Conservation (phyloP, 164 flowering plant genomes). For the Houttuynia cordata region DNA sequence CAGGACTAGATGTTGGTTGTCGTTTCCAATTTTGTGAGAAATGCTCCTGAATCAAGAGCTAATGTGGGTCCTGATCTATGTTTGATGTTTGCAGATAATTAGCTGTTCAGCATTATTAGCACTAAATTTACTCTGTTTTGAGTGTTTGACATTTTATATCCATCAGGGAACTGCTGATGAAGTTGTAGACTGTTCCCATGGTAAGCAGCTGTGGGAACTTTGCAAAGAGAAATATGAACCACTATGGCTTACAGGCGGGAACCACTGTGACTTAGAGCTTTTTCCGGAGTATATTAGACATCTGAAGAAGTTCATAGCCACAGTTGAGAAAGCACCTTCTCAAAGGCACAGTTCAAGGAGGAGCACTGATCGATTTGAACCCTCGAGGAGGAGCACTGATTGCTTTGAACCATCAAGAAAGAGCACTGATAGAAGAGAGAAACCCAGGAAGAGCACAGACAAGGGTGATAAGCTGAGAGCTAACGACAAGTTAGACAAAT, state of each 20-base stretch:
- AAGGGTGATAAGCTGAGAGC: conserved; percentile 35
- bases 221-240: conserved; percentile 84
- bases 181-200: conserved; percentile 83
- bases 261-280: conserved; percentile 71
- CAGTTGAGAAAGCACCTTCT: conserved; percentile 55
- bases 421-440: conserved; percentile 32
- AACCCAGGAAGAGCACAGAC: conserved; percentile 31
- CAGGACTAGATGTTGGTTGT: too few species aligned
- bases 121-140: too few species aligned
- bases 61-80: too few species aligned
- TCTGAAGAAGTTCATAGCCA: conserved; percentile 62
- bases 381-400: conserved; percentile 39
- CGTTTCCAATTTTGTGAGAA: too few species aligned
- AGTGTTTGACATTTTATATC: too few species aligned
- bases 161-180: conserved; percentile 80
- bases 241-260: conserved; percentile 81
- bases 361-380: conserved; percentile 35
- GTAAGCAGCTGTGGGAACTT: conserved; percentile 79
- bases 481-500: conserved; percentile 39
- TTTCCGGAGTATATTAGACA: conserved; percentile 69
- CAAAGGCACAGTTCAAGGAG: conserved; percentile 36
- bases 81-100: too few species aligned
- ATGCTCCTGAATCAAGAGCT: too few species aligned
- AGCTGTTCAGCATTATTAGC: too few species aligned
- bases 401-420: conserved; percentile 34